Percentiles rank a stretch among this genome's conserved stretches.
Conservation (phyloP, 2,329 filamentous ascomycete genomes). For the Hortaea werneckii region DNA sequence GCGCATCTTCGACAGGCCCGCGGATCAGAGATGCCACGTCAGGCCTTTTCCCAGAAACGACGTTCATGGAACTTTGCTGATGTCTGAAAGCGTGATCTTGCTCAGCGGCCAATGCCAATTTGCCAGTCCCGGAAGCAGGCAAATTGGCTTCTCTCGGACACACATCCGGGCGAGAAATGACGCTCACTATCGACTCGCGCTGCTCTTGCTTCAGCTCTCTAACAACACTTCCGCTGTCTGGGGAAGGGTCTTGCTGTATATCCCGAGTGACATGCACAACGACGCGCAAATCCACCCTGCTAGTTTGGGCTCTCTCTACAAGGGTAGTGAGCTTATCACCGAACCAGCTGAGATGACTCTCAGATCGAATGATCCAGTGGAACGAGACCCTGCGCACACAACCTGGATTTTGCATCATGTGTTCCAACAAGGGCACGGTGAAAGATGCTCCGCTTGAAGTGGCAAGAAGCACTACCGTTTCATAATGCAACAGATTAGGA, state of each 20-base stretch:
- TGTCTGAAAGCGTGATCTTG: not conserved
- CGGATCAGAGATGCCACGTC: slow-evolving; percentile 42
- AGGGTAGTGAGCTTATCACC: slow-evolving; percentile 7
- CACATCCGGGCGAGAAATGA: not conserved
- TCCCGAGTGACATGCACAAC: slow-evolving; percentile 42
- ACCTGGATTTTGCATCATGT: slow-evolving; percentile 37
- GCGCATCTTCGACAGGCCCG: slow-evolving; percentile 46
- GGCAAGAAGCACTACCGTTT: slow-evolving; percentile 49
- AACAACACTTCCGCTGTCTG: not conserved
- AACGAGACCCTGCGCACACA: slow-evolving; percentile 17
- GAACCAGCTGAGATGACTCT: slow-evolving; percentile 17
- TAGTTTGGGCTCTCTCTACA: slow-evolving; percentile 7
- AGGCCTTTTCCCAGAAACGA: slow-evolving; percentile 41
- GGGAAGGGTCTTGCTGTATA: slow-evolving; percentile 11
- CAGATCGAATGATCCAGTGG: slow-evolving; percentile 20
- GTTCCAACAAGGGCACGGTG: slow-evolving; percentile 45
- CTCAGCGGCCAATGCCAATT: slow-evolving; percentile 9
- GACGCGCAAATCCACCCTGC: slow-evolving; percentile 38
- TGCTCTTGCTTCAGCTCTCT: not conserved
- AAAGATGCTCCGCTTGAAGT: slow-evolving; percentile 53
- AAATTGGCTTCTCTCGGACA: slow-evolving; percentile 35
- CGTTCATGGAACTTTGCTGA: slow-evolving; percentile 14
- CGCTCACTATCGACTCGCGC: not conserved
- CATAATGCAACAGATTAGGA: slow-evolving; percentile 44
- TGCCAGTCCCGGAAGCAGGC: slow-evolving; percentile 14